Evolutionary conservation across 2,329 filamentous ascomycete genomes (phyloP), one percentile per base, ranked within the genome.

Genomic region (Cladosporium sp.): DNA sequence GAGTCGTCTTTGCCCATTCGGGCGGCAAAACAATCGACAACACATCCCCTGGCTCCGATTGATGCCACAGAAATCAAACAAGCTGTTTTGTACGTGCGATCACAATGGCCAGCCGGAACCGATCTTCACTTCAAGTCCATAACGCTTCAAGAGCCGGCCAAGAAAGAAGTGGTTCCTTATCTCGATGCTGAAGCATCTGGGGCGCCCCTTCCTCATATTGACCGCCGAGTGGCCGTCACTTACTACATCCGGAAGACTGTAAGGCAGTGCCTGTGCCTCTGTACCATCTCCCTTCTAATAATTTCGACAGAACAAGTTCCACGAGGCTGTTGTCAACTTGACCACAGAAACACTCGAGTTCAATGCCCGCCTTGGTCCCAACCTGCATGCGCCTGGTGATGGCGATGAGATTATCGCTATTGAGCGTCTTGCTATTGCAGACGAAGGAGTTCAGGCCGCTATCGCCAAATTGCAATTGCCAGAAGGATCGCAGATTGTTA

Each of bases 71-170:
- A 90, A 74, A 88, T 90, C 68, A 78, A 78, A 16, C 77, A 80
- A 53, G 81, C 82, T 31, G 79, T 83, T 7, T 70, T 75, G 1
- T 76, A 88, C 35, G 78, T 89, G 67, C 82, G 78, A 65, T 74
- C 76, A 56, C 78, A 81, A 64, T 89, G 87, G 84, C 87, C 86
- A 0, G 76, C 78, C 14, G 80, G 81, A 28, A 84, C 83, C 2
- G 80, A 84, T 33, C 74, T 89, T 52, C 84, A 88, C 61, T 88
- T 87, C 82, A 91, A 91, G 78, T 85, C 84, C 70, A 84, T 92
- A 60, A 90, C 73, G 5, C 69, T 78, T 6, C 69, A 75, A 46
- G 76, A 78, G 65, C 76, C 76, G 5, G 66, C 72, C 1, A 78
- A 78, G 63, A 72, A 70, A 5, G 74, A 76, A 35, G 67, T 71